Percentiles rank a stretch among this genome's conserved stretches.
phyloP scores from a whole-genome alignment of 495 filamentous ascomycete genomes.

The Daldinia vernicosa region DNA sequence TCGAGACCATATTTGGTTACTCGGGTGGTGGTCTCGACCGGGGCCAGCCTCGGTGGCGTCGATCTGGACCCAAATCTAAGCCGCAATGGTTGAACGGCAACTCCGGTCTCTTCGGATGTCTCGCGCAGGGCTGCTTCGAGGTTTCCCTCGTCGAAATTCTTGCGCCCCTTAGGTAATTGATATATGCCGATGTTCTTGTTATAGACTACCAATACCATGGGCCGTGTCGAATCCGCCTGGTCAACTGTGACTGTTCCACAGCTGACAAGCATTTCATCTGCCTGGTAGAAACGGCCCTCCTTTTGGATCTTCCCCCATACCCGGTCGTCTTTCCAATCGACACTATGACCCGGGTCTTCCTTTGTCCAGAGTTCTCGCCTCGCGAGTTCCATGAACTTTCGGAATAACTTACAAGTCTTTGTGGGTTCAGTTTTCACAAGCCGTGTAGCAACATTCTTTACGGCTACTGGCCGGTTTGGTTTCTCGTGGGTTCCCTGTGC shows the following conservation, averaged over 20 bases:
- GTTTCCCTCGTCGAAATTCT: constrained; percentile 55
- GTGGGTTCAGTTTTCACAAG: constrained; percentile 20
- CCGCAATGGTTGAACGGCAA: constrained; percentile 47
- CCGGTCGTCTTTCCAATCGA: constrained; percentile 42
- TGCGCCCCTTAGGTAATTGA: constrained; percentile 58
- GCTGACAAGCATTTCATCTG: constrained; percentile 53
- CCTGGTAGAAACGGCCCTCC: constrained; percentile 45
- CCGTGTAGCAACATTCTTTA: constrained; percentile 21
- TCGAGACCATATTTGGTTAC: constrained; percentile 34
- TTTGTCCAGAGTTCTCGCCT: constrained; percentile 40
- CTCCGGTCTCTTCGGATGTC: constrained; percentile 57
- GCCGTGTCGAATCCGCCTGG: constrained; percentile 35
- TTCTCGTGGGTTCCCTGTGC: constrained; percentile 32
- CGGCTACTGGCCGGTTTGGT: constrained; percentile 11
- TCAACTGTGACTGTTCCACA: constrained; percentile 58
- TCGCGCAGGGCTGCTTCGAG: constrained; percentile 55
- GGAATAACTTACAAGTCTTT: constrained; percentile 24
- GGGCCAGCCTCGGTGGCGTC: constrained; percentile 39
- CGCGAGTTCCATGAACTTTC: constrained; percentile 34
- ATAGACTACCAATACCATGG: constrained; percentile 52
- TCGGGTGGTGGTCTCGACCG: constrained; percentile 14
- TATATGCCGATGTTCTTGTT: constrained; percentile 55
- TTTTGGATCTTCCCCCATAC: constrained; percentile 46
- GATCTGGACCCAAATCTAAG: constrained; percentile 51
- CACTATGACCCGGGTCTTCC: constrained; percentile 26